A percentile compares a stretch with the other conserved stretches of the same genome.
Conservation (phyloP, 2,329 filamentous ascomycete genomes). For the Colletotrichum cuscutae region DNA sequence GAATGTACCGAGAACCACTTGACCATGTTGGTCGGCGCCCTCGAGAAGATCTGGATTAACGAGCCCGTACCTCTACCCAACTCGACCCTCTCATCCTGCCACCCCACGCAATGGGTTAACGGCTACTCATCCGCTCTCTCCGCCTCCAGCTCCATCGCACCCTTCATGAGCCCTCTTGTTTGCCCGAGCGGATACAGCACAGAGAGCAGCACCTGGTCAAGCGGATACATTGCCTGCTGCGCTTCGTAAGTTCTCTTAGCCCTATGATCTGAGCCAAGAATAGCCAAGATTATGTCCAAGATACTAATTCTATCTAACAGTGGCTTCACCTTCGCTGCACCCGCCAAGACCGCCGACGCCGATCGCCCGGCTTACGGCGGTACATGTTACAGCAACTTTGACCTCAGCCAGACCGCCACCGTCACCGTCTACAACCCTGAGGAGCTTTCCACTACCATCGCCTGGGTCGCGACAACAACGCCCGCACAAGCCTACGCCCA, state of each 20-base stretch:
- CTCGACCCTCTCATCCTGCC: constrained; percentile 26
- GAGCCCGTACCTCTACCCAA: constrained; percentile 29
- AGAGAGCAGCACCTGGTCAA: constrained; percentile 27
- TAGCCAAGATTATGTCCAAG: neutral
- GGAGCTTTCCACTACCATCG: constrained; percentile 28
- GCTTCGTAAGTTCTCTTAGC: neutral
- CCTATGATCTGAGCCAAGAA: neutral
- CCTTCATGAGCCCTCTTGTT: constrained; percentile 27
- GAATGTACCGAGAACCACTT: constrained; percentile 27
- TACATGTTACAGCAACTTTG: constrained; percentile 31
- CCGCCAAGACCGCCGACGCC: constrained; percentile 4
- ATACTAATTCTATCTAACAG: neutral
- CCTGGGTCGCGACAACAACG: constrained; percentile 23
- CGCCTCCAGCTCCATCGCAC: constrained; percentile 28
- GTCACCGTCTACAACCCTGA: constrained; percentile 30
- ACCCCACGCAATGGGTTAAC: constrained; percentile 25
- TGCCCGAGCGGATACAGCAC: constrained; percentile 30
- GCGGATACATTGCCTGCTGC: constrained; percentile 31
- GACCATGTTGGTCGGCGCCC: constrained; percentile 32
- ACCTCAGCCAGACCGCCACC: constrained; percentile 25
- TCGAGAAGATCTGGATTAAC: constrained; percentile 34
- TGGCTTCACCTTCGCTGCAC: constrained; percentile 27
- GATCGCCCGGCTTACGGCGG: constrained; percentile 31
- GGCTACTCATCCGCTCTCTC: constrained; percentile 26
- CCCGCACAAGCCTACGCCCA: constrained; percentile 31